Conservation (phyloP, 768 basidiomycete species). For the Fomitopsis serialis region DNA sequence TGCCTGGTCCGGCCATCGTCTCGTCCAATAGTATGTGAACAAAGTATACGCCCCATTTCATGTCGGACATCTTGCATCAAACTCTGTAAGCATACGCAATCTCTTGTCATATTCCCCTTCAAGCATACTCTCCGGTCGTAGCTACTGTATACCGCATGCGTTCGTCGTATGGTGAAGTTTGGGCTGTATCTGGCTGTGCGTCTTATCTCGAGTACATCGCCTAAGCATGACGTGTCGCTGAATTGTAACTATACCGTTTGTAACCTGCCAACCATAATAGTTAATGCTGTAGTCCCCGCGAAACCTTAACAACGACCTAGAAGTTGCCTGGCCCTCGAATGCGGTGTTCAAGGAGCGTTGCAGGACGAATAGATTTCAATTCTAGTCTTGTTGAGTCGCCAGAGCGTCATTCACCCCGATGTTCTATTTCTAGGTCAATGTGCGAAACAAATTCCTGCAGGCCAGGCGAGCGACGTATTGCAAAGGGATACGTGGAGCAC, state of each 20-base stretch:
- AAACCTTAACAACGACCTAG: background rate
- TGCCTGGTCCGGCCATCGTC: conserved; percentile 30
- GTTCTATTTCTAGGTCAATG: no score
- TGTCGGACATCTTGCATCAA: background rate
- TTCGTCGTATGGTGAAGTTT: background rate
- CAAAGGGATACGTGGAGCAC: no score
- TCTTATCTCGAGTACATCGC: background rate
- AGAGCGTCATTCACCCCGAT: no score
- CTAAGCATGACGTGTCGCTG: no score
- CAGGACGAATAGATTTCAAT: no score
- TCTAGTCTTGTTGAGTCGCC: no score
- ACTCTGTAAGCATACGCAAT: background rate
- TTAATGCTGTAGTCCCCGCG: conserved; percentile 1
- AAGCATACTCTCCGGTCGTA: background rate
- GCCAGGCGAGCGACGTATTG: no score
- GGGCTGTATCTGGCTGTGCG: background rate
- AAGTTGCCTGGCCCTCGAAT: background rate
- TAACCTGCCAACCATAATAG: background rate
- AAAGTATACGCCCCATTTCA: background rate
- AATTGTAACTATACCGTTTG: conserved; percentile 1
- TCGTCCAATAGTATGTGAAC: conserved; percentile 15
- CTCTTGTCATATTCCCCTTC: background rate
- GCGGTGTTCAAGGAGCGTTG: no score
- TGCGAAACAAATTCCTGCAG: no score
- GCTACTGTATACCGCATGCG: background rate